Evolutionary conservation across 176 grass and related monocot genomes (phyloP), one percentile per base, ranked within the genome.

Genomic region (Phragmites australis): DNA sequence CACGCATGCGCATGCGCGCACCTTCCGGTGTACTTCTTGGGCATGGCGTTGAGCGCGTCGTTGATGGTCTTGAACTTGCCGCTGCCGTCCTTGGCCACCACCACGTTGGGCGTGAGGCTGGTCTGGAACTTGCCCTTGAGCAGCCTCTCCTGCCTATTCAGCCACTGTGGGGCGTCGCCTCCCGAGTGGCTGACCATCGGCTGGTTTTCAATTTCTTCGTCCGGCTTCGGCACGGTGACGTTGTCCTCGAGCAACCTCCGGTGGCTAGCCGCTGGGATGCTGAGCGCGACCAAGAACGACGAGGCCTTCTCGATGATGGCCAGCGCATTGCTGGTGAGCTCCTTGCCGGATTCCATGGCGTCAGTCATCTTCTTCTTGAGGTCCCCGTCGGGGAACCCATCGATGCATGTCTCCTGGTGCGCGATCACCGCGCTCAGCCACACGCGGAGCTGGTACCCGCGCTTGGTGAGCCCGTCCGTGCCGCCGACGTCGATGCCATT

Each of bases 51-150:
- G 29, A 99, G 78, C 49, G 92, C 96, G 10, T 88, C 96, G 51
- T 88, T 93, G 79, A 99, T 95, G 75, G 88, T 90, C 79, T 83
- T 93, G 67, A 95, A 94, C 81, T 93, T 75, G 29, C 92, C 96
- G 40, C 82, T 95, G 48, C 88, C 92, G 70, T 99, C 96, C 86
- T 83, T 89, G 6, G 93, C 88, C 29, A 97, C 90, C 21, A 92
- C 83, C 46, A 87, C 86, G 49, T 89, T 70, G 6, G 90, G 80
- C 48, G 32, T 87, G 14, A 75, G 79, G 30, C 81, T 60, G 31
- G 44, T 65, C 65, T 90, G 51, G 62, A 87, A 82, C 57, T 67
- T 77, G 18, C 74, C 81, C 40, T 74, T 56, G 44, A 97, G 88
- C 2, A 77, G 13, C 62, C 93, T 81, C 58, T 87, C 65, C 40